Base-by-base conservation (phyloP, 345 rosid genomes). In the Hypericum perforatum region DNA sequence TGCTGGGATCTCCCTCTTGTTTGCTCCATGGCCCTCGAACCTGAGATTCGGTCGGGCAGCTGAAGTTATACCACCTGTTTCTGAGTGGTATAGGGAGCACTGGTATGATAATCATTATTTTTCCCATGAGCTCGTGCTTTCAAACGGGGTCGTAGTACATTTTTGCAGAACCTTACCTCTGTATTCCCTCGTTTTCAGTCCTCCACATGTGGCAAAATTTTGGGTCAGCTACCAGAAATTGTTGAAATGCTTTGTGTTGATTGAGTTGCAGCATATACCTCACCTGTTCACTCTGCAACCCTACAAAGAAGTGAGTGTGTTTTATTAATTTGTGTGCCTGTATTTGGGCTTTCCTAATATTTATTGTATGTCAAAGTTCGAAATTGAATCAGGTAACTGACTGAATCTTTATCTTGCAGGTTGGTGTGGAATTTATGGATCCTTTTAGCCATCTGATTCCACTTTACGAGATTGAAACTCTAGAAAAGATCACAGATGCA, bases 11-110 rank as follows among this genome's bases (percentile, higher is more conserved):
- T 88, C 99, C 8, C 63, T 92, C 44, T 70, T 92, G 52, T 89
- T 92, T 75, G 99, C 99, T 12, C 87, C 97, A 39, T 85, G 97
- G 5, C 97, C 99, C 51, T 92, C 88, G 70, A 92, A 89, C 67
- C 86, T 90, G 82, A 85, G 99, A 69, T 92, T 95, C 52, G 99
- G 99, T 54, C 79, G 94, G 52, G 85, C 76, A 15, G 79, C 97
- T 63, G 99, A 89, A 67, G 99, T 88, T 75, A 89, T 92, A 56
- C 97, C 99, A 37, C 79, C 85, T 54, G 99, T 92, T 46, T 85
- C 99, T 13, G 99, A 92, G 73, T 92, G 99, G 99, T 92, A 78
- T 68, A 92, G 88, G 75, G 99, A 92, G 84, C 99, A 92, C 67
- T 92, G 96, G 96, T 87, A 70, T 73, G 73, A 52, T 53, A 37